Evolutionary conservation across 1,284 basidiomycete genomes (phyloP).

Genomic region (Austroboletus rostrupii): DNA sequence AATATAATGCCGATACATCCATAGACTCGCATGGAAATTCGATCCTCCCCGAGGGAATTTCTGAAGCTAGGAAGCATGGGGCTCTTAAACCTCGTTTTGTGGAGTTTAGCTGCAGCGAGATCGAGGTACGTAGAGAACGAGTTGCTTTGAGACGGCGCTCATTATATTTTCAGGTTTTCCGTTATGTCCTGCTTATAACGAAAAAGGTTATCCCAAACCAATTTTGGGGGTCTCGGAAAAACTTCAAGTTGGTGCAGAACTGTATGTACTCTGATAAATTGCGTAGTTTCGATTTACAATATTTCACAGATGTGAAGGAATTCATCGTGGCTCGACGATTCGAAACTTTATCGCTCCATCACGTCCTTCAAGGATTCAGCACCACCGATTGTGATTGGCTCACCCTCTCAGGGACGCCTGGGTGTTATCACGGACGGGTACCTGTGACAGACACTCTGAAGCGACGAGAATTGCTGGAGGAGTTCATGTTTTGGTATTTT

Average conservation of each 20-base stretch:
- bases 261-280: conserved; percentile 45
- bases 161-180: conserved; percentile 54
- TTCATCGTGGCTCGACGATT: conserved; percentile 76
- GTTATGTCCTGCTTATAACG: conserved; percentile 63
- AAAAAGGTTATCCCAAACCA: conserved; percentile 68
- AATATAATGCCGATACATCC: conserved; percentile 35
- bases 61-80: conserved; percentile 44
- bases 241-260: conserved; percentile 58
- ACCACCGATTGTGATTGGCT: conserved; percentile 84
- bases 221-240: conserved; percentile 77
- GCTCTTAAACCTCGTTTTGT: conserved; percentile 71
- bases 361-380: conserved; percentile 74
- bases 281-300: not conserved
- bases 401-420: conserved; percentile 38
- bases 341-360: conserved; percentile 82
- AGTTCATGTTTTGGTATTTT: conserved; percentile 92
- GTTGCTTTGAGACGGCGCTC: not conserved
- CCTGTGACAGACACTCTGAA: conserved; percentile 69
- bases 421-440: conserved; percentile 43
- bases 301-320: conserved; percentile 56
- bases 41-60: conserved; percentile 40
- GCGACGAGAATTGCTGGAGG: conserved; percentile 73
- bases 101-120: conserved; percentile 66
- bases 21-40: conserved; percentile 46
- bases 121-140: conserved; percentile 44